Conservation (phyloP, 768 basidiomycete species). For the Infundibulicybe gibba region DNA sequence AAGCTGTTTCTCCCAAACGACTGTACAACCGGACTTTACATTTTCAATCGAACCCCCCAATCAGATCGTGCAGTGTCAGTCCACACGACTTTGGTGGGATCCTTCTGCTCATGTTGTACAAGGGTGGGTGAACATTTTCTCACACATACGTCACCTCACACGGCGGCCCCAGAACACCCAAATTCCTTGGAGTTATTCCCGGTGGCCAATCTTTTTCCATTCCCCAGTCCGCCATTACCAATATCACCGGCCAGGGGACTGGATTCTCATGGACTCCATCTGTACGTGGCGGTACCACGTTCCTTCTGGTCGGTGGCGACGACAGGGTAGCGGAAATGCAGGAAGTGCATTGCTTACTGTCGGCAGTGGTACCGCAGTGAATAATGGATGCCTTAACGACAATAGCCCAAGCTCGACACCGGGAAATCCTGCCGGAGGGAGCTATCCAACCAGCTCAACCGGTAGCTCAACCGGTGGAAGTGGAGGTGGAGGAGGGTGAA, state of each 20-base stretch:
- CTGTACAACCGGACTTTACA: slow-evolving; percentile 49
- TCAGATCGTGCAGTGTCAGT: slow-evolving; percentile 60
- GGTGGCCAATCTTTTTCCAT: slow-evolving; percentile 75
- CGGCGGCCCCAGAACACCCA: slow-evolving; percentile 29
- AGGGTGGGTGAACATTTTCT: slow-evolving; percentile 36
- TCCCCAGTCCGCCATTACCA: slow-evolving; percentile 45
- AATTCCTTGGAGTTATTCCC: slow-evolving; percentile 71
- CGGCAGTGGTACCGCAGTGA: slow-evolving; percentile 42
- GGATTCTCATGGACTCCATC: slow-evolving; percentile 71
- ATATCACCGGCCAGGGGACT: slow-evolving; percentile 40
- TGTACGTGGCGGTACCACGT: slow-evolving; percentile 59
- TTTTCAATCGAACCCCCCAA: slow-evolving; percentile 61
- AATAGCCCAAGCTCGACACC: slow-evolving; percentile 75
- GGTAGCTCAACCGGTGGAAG: slow-evolving; percentile 24
- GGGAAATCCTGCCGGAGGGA: slow-evolving; percentile 71
- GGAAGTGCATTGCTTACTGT: slow-evolving; percentile 64
- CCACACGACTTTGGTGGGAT: slow-evolving; percentile 68
- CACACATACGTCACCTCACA: slow-evolving; percentile 1
- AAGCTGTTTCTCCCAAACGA: slow-evolving; percentile 56
- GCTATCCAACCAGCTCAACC: slow-evolving; percentile 54
- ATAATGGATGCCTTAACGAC: slow-evolving; percentile 51
- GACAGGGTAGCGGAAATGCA: slow-evolving; percentile 61
- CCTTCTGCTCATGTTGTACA: slow-evolving; percentile 31
- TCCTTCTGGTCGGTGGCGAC: slow-evolving; percentile 69
- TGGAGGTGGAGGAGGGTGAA: slow-evolving; percentile 17